These are phyloP conservation scores for Pseudogymnoascus sp. DNA, from an alignment of 2,329 filamentous ascomycete species.

Conservation along the genomic window DNA sequence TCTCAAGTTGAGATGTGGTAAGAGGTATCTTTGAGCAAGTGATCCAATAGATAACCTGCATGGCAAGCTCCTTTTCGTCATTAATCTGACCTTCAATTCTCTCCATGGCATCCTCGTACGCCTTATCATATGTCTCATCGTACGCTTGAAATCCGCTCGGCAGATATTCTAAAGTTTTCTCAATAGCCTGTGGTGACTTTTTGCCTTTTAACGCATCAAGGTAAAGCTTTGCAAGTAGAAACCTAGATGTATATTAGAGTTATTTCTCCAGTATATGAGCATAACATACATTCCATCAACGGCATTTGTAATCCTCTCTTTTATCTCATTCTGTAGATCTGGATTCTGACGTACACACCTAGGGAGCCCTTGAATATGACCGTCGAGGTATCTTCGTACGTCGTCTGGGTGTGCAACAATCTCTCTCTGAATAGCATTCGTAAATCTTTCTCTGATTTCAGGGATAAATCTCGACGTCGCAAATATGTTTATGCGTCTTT, in stretches of 20 bases:
- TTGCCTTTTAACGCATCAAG: slow-evolving; percentile 25
- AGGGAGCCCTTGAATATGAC: slow-evolving; percentile 19
- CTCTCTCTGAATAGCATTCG: slow-evolving; percentile 17
- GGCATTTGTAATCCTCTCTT: slow-evolving; percentile 16
- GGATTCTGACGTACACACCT: slow-evolving; percentile 14
- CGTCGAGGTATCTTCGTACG: slow-evolving; percentile 24
- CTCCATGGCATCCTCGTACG: slow-evolving; percentile 24
- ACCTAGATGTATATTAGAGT: not conserved
- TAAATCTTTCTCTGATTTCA: slow-evolving; percentile 21
- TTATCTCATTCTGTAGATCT: slow-evolving; percentile 21
- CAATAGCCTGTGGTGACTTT: slow-evolving; percentile 22
- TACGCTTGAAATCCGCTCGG: slow-evolving; percentile 19
- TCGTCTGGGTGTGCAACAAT: slow-evolving; percentile 27
- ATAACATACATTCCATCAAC: slow-evolving; percentile 27
- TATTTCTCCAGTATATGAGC: slow-evolving; percentile 11
- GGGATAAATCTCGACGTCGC: slow-evolving; percentile 27
- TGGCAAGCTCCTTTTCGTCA: slow-evolving; percentile 24
- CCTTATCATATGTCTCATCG: slow-evolving; percentile 10
- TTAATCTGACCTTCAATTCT: slow-evolving; percentile 26
- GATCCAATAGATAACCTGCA: slow-evolving; percentile 19
- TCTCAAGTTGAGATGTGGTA: slow-evolving; percentile 23
- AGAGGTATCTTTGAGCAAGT: slow-evolving; percentile 21
- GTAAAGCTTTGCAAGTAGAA: slow-evolving; percentile 25
- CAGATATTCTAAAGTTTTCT: slow-evolving; percentile 23
- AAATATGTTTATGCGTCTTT: slow-evolving; percentile 22